Conservation (phyloP, 1,139 yeast genomes). For the Diutina ranongensis region DNA sequence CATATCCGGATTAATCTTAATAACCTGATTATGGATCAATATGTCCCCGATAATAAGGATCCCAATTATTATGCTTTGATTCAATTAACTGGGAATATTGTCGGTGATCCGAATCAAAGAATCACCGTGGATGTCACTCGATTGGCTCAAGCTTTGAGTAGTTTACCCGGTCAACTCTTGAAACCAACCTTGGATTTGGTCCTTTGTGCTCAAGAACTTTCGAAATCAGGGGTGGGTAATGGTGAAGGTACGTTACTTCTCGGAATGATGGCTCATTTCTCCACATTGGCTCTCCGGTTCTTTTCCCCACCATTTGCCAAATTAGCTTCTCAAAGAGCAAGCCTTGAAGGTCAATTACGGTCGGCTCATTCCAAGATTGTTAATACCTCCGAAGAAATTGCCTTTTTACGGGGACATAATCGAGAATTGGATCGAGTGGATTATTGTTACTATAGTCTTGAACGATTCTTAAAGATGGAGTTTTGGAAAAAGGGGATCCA, state of each 20-base stretch:
- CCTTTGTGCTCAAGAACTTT: conserved; percentile 72
- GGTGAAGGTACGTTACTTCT: conserved; percentile 80
- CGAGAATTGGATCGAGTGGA: conserved; percentile 74
- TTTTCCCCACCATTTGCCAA: conserved; percentile 89
- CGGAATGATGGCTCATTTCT: conserved; percentile 71
- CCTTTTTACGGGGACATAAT: conserved; percentile 70
- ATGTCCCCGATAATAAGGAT: conserved; percentile 50
- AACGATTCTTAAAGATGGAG: conserved; percentile 67
- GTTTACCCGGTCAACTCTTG: conserved; percentile 75
- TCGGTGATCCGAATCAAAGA: conserved; percentile 74
- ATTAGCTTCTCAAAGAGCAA: conserved; percentile 67
- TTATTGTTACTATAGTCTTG: conserved; percentile 70
- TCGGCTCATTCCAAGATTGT: conserved; percentile 75
- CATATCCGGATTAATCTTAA: conserved; percentile 59
- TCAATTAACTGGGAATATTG: conserved; percentile 43
- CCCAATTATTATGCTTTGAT: conserved; percentile 32
- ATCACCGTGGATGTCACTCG: conserved; percentile 71
- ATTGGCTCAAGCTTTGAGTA: conserved; percentile 60
- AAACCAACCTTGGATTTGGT: conserved; percentile 78
- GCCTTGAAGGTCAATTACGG: conserved; percentile 77
- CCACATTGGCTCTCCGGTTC: conserved; percentile 60
- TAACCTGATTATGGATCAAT: conserved; percentile 48
- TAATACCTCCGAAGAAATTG: conserved; percentile 75
- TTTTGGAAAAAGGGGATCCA: conserved; percentile 65
- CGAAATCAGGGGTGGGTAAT: conserved; percentile 63